Evolutionary conservation across 306 rosid genomes (phyloP).

Genomic region (Vigna nakashimae): DNA sequence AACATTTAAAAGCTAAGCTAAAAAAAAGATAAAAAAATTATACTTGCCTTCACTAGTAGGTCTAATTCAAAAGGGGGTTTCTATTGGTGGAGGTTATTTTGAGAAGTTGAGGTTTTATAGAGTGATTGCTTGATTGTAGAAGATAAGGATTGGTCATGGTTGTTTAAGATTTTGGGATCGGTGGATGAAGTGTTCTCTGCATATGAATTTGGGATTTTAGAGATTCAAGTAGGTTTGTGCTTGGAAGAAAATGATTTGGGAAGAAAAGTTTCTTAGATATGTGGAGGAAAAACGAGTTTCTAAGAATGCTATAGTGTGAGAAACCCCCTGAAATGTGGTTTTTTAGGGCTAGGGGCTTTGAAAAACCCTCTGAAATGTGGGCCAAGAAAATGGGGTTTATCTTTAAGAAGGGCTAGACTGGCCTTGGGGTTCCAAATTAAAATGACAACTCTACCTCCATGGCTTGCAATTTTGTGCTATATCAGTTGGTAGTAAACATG

Average conservation of each 20-base stretch:
- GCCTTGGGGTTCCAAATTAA: too few relatives aligned
- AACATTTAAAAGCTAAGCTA: neutral
- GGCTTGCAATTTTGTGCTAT: too few relatives aligned
- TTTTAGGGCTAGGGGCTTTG: too few relatives aligned
- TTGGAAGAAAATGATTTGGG: slow-evolving; percentile 79
- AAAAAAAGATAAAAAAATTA: neutral
- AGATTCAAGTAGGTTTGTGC: slow-evolving; percentile 47
- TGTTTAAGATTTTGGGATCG: slow-evolving; percentile 64
- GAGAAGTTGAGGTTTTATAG: slow-evolving; percentile 45
- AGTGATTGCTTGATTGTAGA: slow-evolving; percentile 41
- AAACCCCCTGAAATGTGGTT: too few relatives aligned
- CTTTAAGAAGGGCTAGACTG: too few relatives aligned
- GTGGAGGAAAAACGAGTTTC: slow-evolving; percentile 62
- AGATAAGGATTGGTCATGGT: slow-evolving; percentile 35
- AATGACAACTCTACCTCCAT: too few relatives aligned
- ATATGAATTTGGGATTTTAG: slow-evolving; percentile 46
- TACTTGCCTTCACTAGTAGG: slow-evolving; percentile 60
- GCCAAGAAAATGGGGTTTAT: too few relatives aligned
- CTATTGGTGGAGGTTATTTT: slow-evolving; percentile 17
- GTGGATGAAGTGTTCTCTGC: slow-evolving; percentile 79
- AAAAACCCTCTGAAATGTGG: too few relatives aligned
- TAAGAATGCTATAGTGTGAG: too few relatives aligned
- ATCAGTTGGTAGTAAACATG: too few relatives aligned
- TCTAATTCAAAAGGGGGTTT: slow-evolving; percentile 41
- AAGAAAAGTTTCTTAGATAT: slow-evolving; percentile 75